Percentiles rank a stretch among this genome's conserved stretches.
Evolutionary conservation across 257 asterid species (phyloP).

Genomic region (Mitragyna speciosa): DNA sequence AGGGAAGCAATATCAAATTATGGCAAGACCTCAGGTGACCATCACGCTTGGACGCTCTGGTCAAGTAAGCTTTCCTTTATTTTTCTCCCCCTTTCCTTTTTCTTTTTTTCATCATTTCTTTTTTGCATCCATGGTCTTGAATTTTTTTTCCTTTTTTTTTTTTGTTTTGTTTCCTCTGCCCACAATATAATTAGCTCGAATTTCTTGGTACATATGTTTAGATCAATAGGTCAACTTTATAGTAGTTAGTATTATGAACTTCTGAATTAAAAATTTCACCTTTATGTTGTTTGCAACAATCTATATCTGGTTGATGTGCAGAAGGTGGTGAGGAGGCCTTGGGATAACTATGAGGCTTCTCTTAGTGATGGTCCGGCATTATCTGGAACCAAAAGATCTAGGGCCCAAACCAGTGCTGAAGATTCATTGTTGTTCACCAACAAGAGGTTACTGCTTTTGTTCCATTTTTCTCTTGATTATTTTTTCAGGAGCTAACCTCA

Average conservation of each 20-base stretch:
- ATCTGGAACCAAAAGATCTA: slow-evolving; percentile 47
- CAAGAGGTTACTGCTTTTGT: slow-evolving; percentile 33
- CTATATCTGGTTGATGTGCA: slow-evolving; percentile 16
- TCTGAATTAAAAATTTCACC: not conserved
- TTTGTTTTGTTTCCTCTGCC: not conserved
- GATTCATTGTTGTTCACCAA: slow-evolving; percentile 17
- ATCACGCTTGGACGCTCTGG: slow-evolving; percentile 71
- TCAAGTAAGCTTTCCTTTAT: slow-evolving; percentile 38
- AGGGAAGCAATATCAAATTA: slow-evolving; percentile 12
- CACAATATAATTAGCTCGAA: not conserved
- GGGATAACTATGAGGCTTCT: slow-evolving; percentile 27
- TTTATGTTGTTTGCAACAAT: not conserved
- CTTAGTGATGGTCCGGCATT: slow-evolving; percentile 21
- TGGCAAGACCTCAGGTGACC: slow-evolving; percentile 56
- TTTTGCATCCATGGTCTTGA: not conserved
- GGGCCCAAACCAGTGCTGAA: slow-evolving; percentile 28
- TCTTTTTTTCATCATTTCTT: not conserved
- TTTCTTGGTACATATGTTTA: not conserved
- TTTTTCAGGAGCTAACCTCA: not conserved
- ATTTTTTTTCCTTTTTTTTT: not conserved
- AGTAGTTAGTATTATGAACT: not conserved
- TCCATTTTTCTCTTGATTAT: not conserved
- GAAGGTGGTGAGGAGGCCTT: slow-evolving; percentile 58
- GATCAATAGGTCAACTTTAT: not conserved
- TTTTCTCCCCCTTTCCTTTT: not conserved